Percentiles rank a stretch among this genome's conserved stretches.
Evolutionary conservation across 1,139 yeast species (phyloP).

Genomic region (Casaregolazyma suthepensis): DNA sequence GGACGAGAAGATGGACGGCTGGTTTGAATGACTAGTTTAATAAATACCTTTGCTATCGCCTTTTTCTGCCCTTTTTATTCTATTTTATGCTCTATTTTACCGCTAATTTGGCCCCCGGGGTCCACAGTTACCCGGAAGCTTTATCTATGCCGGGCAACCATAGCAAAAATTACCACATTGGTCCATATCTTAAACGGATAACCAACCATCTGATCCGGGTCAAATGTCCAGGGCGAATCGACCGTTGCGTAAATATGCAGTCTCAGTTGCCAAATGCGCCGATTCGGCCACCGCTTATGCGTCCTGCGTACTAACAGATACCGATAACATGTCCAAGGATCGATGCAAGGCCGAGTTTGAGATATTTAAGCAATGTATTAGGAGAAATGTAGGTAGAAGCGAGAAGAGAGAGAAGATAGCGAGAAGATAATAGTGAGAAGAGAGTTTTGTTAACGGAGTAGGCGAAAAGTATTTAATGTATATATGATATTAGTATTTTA

Average conservation of each 20-base stretch:
- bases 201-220: background rate
- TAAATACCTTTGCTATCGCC: background rate
- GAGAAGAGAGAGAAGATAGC: background rate
- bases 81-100: background rate
- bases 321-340: conserved; percentile 45
- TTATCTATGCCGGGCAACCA: background rate
- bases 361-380: conserved; percentile 52
- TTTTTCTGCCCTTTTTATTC: background rate
- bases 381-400: conserved; percentile 30
- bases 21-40: background rate
- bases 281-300: conserved; percentile 41
- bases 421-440: no score
- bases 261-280: conserved; percentile 8
- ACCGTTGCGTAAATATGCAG: conserved; percentile 6
- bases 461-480: background rate
- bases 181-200: no score
- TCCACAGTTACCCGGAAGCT: background rate
- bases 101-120: background rate
- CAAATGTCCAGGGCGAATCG: background rate
- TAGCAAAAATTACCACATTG: background rate
- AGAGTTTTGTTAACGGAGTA: background rate
- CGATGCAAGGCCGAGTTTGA: conserved; percentile 42
- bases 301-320: conserved; percentile 51
- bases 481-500: background rate
- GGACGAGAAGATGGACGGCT: background rate